phyloP scores from a whole-genome alignment of 2,329 filamentous ascomycete species.

The Nemania sp. region DNA sequence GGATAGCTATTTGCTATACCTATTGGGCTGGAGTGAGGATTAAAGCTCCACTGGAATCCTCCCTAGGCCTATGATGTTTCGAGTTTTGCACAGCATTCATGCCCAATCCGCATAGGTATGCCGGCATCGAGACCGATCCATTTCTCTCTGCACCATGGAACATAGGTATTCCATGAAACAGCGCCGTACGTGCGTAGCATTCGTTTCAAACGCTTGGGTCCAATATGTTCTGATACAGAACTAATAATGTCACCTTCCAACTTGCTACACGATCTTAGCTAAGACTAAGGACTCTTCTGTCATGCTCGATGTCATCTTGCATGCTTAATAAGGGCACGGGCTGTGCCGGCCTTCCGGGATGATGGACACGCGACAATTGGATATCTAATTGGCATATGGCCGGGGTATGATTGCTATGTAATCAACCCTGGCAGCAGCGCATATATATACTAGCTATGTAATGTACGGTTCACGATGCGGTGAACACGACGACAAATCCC shows the following conservation, averaged over 20 bases:
- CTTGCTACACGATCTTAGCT: neutral
- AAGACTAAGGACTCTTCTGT: neutral
- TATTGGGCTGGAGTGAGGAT: slow-evolving; percentile 1
- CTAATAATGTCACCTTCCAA: neutral
- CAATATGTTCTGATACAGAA: neutral
- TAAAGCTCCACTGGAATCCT: slow-evolving; percentile 10
- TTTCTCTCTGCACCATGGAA: neutral
- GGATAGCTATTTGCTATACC: neutral
- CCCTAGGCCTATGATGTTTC: neutral
- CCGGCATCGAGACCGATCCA: neutral
- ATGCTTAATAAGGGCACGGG: neutral
- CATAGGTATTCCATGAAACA: slow-evolving; percentile 4
- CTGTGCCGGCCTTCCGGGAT: neutral
- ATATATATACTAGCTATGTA: neutral
- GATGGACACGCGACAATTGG: neutral
- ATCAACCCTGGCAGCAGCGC: neutral
- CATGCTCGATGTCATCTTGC: neutral
- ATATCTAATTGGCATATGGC: neutral
- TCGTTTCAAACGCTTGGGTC: slow-evolving; percentile 6
- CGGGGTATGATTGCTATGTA: neutral
- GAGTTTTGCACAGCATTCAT: neutral
- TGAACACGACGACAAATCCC: neutral
- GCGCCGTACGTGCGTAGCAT: neutral
- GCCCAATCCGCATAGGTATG: slow-evolving; percentile 1
- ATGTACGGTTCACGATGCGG: neutral